Evolutionary conservation across 2,329 filamentous ascomycete species (phyloP).

Genomic region (Thermoascus crustaceus): DNA sequence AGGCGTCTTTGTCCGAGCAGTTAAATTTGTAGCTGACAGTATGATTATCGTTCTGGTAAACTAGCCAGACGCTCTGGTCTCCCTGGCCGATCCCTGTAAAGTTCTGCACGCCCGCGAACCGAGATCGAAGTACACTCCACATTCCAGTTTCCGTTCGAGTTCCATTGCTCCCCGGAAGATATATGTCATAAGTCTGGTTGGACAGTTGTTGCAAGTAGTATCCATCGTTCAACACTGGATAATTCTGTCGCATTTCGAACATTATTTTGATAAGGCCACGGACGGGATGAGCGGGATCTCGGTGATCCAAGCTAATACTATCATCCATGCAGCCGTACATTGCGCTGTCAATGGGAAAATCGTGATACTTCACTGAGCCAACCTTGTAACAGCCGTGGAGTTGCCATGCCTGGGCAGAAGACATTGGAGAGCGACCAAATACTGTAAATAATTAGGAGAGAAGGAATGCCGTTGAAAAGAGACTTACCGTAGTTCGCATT

Average conservation of each 20-base stretch:
- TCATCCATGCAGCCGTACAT: conserved; percentile 46
- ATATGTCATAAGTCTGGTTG: conserved; percentile 42
- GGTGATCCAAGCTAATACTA: conserved; percentile 46
- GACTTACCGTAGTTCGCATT: conserved; percentile 45
- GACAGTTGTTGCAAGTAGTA: conserved; percentile 44
- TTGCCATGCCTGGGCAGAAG: conserved; percentile 50
- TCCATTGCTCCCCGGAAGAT: conserved; percentile 40
- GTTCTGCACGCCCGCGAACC: conserved; percentile 40
- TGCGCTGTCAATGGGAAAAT: conserved; percentile 46
- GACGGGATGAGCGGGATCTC: conserved; percentile 49
- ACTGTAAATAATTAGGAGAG: conserved; percentile 21
- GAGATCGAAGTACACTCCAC: conserved; percentile 47
- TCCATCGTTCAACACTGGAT: conserved; percentile 49
- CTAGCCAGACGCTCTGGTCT: conserved; percentile 31
- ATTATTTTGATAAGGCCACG: conserved; percentile 49
- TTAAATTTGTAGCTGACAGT: conserved; percentile 46
- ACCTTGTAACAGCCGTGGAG: conserved; percentile 52
- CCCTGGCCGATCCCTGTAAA: conserved; percentile 25
- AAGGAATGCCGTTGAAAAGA: neutral
- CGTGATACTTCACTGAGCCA: conserved; percentile 43
- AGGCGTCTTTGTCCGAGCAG: conserved; percentile 39
- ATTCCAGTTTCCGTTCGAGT: conserved; percentile 46
- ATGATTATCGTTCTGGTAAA: conserved; percentile 31
- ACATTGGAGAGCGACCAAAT: conserved; percentile 52
- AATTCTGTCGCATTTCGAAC: conserved; percentile 46